These are phyloP conservation scores for Magnusiomyces suaveolens DNA, from an alignment of 1,139 yeast species.

Conservation along the genomic window DNA sequence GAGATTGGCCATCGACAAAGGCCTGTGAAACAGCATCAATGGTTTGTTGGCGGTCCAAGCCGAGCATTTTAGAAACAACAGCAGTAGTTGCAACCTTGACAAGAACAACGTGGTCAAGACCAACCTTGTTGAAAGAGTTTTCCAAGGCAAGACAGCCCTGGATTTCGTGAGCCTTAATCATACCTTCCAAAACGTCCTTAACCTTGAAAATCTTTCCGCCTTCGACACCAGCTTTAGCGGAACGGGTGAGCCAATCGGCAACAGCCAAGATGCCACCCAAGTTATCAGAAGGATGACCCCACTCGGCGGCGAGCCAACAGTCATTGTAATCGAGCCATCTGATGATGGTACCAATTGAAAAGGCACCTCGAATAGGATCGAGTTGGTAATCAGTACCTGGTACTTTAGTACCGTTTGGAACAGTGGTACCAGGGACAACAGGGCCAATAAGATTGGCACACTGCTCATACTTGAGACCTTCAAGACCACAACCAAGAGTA, in stretches of 20 bases:
- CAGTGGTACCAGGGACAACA: conserved; percentile 46
- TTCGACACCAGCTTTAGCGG: conserved; percentile 36
- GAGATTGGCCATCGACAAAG: conserved; percentile 49
- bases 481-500: conserved; percentile 51
- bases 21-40: conserved; percentile 51
- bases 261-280: conserved; percentile 50
- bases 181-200: conserved; percentile 42
- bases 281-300: conserved; percentile 59
- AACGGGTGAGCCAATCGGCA: conserved; percentile 46
- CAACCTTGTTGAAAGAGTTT: conserved; percentile 49
- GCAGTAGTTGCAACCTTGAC: conserved; percentile 57
- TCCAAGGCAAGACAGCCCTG: conserved; percentile 50
- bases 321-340: conserved; percentile 55
- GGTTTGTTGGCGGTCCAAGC: conserved; percentile 42
- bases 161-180: conserved; percentile 55
- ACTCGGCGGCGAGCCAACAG: conserved; percentile 57
- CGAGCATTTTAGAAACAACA: conserved; percentile 46
- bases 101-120: conserved; percentile 50
- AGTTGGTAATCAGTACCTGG: conserved; percentile 43
- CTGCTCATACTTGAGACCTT: conserved; percentile 46
- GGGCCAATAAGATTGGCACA: conserved; percentile 44
- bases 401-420: conserved; percentile 46
- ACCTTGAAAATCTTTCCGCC: conserved; percentile 39
- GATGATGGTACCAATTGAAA: conserved; percentile 46
- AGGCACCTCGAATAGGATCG: conserved; percentile 51